Base-by-base conservation (phyloP, 2,329 filamentous ascomycete genomes). In the Diaporthe sp. region DNA sequence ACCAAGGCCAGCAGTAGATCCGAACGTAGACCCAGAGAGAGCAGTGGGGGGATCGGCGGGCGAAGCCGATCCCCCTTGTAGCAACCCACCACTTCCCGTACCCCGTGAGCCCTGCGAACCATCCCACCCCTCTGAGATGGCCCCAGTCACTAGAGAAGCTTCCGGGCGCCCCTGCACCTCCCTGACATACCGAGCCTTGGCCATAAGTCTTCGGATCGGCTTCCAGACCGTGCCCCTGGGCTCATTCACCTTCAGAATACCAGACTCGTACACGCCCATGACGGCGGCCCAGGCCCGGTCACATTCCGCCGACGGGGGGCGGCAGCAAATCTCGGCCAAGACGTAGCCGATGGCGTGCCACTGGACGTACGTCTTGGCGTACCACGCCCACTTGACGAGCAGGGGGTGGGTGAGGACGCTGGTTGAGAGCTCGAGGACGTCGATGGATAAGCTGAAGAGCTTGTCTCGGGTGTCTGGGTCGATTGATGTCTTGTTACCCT, bases 381-480 rank as follows among this genome's bases (percentile, higher is more conserved):
- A 79, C 87, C 87, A 89, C 28, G 83, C 80, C 80, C 86, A 89
- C 50, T 85, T 84, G 67, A 83, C 84, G 76, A 80, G 78, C 57
- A 95, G 92, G 0, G 87, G 90, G 78, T 93, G 90, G 19, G 95
- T 84, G 1, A 93, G 86, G 66, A 92, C 86, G 25, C 90, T 90
- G 80, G 94, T 92, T 4, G 73, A 76, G 25, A 75, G 83, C 81
- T 96, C 94, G 61, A 95, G 88, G 35, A 95, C 91, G 79, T 96
- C 93, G 35, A 96, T 88, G 3, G 93, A 92, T 0, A 92, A 93
- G 33, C 92, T 84, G 80, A 95, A 94, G 1, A 96, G 86, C 74
- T 91, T 91, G 76, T 95, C 90, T 73, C 91, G 90, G 12, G 90
- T 54, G 33, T 33, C 40, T 22, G 28, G 12, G 7, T 58, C 61